Evolutionary conservation across 768 basidiomycete species (phyloP).

Genomic region (Lepiota venenata): DNA sequence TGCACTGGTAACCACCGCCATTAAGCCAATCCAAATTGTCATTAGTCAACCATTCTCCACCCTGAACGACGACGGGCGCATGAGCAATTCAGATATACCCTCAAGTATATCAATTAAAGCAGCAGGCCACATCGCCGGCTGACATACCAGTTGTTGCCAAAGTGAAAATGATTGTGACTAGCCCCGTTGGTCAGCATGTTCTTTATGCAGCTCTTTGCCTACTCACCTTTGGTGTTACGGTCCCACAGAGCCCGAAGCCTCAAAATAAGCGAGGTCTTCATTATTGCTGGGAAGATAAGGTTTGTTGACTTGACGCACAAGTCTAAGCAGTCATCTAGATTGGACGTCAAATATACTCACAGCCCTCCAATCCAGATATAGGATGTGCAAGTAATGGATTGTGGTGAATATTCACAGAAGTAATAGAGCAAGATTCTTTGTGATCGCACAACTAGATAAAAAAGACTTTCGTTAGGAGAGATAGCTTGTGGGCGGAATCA

Average conservation of each 20-base stretch:
- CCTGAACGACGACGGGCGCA: background rate
- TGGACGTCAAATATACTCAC: background rate
- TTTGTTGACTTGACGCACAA: background rate
- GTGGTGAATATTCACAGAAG: no score
- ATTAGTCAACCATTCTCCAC: no score
- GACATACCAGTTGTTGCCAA: background rate
- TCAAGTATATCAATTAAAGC: no score
- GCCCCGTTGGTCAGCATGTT: no score
- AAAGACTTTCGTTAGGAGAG: no score
- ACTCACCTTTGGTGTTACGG: background rate
- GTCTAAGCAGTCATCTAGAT: background rate
- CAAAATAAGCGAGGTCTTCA: background rate
- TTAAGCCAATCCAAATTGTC: no score
- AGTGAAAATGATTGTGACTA: background rate
- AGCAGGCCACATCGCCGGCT: no score
- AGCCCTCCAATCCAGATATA: background rate
- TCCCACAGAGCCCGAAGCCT: constrained; percentile 1
- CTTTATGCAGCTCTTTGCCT: no score
- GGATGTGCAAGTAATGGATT: background rate
- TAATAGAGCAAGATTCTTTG: no score
- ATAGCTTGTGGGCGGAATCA: no score
- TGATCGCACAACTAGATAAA: no score
- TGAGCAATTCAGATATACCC: background rate
- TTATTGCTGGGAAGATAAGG: background rate
- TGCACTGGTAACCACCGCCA: no score